Conservation (phyloP, 345 rosid genomes). For the Aquilaria yunnanensis region DNA sequence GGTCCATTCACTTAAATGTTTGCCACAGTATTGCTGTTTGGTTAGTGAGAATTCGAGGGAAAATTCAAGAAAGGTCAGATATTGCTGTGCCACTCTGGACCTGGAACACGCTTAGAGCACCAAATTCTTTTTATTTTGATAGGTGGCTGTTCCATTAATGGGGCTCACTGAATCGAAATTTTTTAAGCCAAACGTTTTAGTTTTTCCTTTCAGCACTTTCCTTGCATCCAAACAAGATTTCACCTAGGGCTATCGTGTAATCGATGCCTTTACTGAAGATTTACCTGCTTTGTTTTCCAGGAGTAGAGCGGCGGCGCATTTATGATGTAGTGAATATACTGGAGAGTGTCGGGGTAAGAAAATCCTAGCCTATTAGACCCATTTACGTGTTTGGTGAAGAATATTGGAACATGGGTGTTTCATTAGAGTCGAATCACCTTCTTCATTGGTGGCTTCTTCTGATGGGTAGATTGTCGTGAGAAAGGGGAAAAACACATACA, state of each 20-base stretch:
- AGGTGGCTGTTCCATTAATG: not conserved
- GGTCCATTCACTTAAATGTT: not conserved
- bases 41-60: conserved; percentile 10
- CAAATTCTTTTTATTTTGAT: not conserved
- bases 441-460: conserved; percentile 8
- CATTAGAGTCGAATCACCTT: conserved; percentile 9
- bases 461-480: conserved; percentile 56
- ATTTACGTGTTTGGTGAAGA: too few species aligned
- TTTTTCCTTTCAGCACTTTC: not conserved
- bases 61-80: not conserved
- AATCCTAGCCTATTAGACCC: too few species aligned
- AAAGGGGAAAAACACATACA: conserved; percentile 68
- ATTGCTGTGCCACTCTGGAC: too few species aligned
- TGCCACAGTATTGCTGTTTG: not conserved
- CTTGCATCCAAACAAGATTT: conserved; percentile 1
- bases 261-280: not conserved
- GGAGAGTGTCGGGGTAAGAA: conserved; percentile 67
- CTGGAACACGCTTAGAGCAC: too few species aligned
- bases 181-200: not conserved
- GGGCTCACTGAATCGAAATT: not conserved
- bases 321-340: conserved; percentile 78
- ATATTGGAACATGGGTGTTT: too few species aligned
- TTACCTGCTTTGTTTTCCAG: conserved; percentile 24
- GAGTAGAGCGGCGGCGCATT: conserved; percentile 74
- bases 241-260: not conserved